Percentiles rank a stretch among this genome's conserved stretches.
Conservation (phyloP, 176 grass and related monocot genomes). For the Melocanna baccifera region DNA sequence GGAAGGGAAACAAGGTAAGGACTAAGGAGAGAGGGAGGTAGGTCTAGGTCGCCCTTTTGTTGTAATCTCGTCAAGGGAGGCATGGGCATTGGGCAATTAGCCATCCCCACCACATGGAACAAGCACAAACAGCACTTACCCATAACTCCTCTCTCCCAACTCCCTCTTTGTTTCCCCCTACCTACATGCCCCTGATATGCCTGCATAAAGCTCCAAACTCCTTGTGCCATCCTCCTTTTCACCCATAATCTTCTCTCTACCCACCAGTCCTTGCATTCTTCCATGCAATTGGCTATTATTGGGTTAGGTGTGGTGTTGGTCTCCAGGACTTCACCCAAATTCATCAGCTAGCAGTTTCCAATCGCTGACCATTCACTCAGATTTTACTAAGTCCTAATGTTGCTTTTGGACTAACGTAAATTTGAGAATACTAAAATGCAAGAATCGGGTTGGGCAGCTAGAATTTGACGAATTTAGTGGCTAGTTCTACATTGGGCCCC, state of each 20-base stretch:
- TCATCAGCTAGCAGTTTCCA: slow-evolving; percentile 21
- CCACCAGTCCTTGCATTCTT: slow-evolving; percentile 49
- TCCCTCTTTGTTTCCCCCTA: slow-evolving; percentile 31
- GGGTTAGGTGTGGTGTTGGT: slow-evolving; percentile 38
- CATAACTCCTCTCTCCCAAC: slow-evolving; percentile 42
- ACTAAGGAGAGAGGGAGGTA: slow-evolving; percentile 50
- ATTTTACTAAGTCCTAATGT: slow-evolving; percentile 5
- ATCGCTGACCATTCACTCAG: slow-evolving; percentile 10
- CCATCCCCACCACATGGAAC: slow-evolving; percentile 45
- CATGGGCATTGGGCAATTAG: neutral
- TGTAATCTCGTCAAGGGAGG: slow-evolving; percentile 22
- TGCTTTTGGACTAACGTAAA: slow-evolving; percentile 1
- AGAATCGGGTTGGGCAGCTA: neutral
- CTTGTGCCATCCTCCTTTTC: slow-evolving; percentile 21
- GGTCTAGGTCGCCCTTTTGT: slow-evolving; percentile 35
- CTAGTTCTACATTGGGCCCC: neutral
- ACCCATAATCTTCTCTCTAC: slow-evolving; percentile 43
- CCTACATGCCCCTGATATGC: slow-evolving; percentile 48
- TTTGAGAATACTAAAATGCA: neutral
- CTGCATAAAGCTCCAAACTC: slow-evolving; percentile 52
- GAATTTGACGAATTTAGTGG: neutral
- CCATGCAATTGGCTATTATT: slow-evolving; percentile 26
- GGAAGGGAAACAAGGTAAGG: slow-evolving; percentile 37
- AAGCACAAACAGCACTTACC: slow-evolving; percentile 31
- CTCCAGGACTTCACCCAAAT: slow-evolving; percentile 36